A percentile compares a stretch with the other conserved stretches of the same genome.
phyloP scores from a whole-genome alignment of 371 early-diverging fungal genomes.

The Mucor saturninus region DNA sequence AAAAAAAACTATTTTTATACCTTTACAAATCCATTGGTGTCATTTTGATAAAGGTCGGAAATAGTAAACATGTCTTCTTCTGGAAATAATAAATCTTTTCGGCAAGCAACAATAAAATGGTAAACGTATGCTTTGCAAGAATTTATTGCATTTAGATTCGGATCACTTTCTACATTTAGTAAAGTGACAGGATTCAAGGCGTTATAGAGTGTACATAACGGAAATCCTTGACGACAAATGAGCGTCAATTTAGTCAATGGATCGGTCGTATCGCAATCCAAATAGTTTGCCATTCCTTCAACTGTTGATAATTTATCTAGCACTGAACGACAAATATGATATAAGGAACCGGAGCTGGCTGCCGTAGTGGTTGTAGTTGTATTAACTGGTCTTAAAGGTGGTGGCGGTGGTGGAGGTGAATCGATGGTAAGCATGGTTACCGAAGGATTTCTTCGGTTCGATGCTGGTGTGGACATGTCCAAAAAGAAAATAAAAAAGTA shows the following conservation, averaged over 20 bases:
- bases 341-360: conserved; percentile 53
- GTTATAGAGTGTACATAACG: conserved; percentile 86
- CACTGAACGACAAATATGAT: conserved; percentile 67
- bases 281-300: conserved; percentile 63
- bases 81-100: conserved; percentile 65
- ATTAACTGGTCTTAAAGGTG: conserved; percentile 10
- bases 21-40: conserved; percentile 95
- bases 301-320: conserved; percentile 63
- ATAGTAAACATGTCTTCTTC: conserved; percentile 89
- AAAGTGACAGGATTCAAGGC: conserved; percentile 67
- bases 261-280: conserved; percentile 61
- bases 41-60: conserved; percentile 88
- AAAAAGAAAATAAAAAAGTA: conserved; percentile 13
- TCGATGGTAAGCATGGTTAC: conserved; percentile 4
- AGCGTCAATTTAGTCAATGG: conserved; percentile 88
- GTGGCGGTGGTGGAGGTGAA: conserved; percentile 13
- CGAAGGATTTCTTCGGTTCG: conserved; percentile 19
- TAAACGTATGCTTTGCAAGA: conserved; percentile 86
- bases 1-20: conserved; percentile 50
- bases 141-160: conserved; percentile 69
- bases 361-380: conserved; percentile 13
- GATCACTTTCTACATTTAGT: conserved; percentile 61
- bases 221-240: conserved; percentile 89
- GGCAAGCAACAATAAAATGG: conserved; percentile 78
- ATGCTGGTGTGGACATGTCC: conserved; percentile 18